Percentiles rank a stretch among this genome's conserved stretches.
These are phyloP conservation scores for Salix suchowensis DNA, from an alignment of 345 rosid genomes.

Conservation along the genomic window DNA sequence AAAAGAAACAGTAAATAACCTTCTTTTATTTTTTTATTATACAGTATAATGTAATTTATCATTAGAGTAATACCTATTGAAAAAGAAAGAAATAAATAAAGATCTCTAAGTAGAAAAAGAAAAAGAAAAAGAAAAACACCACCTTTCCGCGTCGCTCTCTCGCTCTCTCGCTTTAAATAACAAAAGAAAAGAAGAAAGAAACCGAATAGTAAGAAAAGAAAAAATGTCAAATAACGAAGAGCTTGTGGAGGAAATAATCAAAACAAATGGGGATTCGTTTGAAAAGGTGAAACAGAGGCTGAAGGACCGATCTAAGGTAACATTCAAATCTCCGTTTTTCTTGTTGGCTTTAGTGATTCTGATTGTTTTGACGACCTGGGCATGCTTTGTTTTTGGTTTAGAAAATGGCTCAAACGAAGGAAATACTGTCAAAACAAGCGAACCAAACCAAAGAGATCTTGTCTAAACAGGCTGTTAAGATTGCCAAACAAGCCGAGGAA, in stretches of 20 bases:
- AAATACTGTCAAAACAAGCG: constrained; percentile 74
- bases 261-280: constrained; percentile 35
- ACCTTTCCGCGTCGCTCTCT: neutral
- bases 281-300: constrained; percentile 39
- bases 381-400: constrained; percentile 18
- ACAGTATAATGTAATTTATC: no score
- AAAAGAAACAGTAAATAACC: no score
- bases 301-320: constrained; percentile 65
- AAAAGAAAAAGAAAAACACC: neutral
- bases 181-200: neutral
- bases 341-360: neutral
- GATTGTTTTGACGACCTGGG: constrained; percentile 16
- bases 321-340: constrained; percentile 3
- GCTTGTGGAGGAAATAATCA: constrained; percentile 32
- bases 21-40: no score
- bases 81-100: no score
- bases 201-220: neutral
- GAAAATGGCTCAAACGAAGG: constrained; percentile 80
- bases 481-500: constrained; percentile 91
- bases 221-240: constrained; percentile 51
- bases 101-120: no score
- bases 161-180: neutral
- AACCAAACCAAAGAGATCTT: constrained; percentile 70
- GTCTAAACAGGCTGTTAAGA: constrained; percentile 86
- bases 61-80: no score